phyloP scores from a whole-genome alignment of 2,329 filamentous ascomycete species.

The Phyllosticta citribraziliensis region DNA sequence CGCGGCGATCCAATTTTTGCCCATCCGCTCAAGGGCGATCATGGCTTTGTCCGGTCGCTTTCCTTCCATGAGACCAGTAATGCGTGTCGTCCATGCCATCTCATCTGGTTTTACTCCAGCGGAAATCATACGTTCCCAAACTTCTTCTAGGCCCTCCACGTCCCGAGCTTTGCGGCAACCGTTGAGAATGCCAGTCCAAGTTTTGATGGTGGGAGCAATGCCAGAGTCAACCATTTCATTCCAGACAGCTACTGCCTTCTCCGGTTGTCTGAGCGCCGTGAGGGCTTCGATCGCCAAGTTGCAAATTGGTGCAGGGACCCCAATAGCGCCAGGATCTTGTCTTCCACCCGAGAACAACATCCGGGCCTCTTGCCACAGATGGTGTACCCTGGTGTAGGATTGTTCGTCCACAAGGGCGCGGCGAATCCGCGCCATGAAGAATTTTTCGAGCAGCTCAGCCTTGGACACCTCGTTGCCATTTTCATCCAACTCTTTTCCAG shows the following conservation, averaged over 20 bases:
- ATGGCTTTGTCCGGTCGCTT: conserved; percentile 46
- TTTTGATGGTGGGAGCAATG: conserved; percentile 49
- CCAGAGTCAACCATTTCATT: conserved; percentile 46
- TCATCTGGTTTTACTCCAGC: conserved; percentile 53
- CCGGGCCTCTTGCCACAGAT: conserved; percentile 12
- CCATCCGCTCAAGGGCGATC: conserved; percentile 56
- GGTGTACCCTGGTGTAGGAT: conserved; percentile 13
- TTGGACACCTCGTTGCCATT: conserved; percentile 7
- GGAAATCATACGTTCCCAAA: conserved; percentile 56
- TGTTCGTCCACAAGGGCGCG: conserved; percentile 16
- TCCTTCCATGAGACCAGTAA: conserved; percentile 54
- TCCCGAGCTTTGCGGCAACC: conserved; percentile 57
- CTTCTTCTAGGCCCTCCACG: conserved; percentile 47
- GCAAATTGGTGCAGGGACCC: conserved; percentile 18
- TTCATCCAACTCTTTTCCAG: not conserved
- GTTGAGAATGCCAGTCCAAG: conserved; percentile 65
- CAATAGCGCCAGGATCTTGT: not conserved
- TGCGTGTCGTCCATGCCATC: conserved; percentile 59
- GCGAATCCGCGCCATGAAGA: conserved; percentile 19
- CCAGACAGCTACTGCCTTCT: conserved; percentile 45
- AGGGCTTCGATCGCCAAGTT: conserved; percentile 39
- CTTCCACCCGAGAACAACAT: not conserved
- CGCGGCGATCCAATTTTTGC: conserved; percentile 44
- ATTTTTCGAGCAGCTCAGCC: conserved; percentile 16
- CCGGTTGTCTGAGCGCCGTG: conserved; percentile 33